phyloP scores from a whole-genome alignment of 495 filamentous ascomycete genomes.

The Geopyxis carbonaria region DNA sequence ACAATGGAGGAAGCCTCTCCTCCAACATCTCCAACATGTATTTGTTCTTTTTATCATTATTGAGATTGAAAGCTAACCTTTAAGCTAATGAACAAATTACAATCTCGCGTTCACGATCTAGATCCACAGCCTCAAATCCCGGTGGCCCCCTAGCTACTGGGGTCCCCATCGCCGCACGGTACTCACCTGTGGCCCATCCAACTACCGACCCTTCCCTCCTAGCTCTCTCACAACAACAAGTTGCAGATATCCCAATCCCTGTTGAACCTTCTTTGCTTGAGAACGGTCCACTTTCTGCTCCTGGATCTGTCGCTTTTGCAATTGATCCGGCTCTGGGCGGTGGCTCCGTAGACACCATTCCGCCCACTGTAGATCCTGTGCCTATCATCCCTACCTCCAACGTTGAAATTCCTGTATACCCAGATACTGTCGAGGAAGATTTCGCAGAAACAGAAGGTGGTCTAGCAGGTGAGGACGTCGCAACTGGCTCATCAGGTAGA shows the following conservation, averaged over 20 bases:
- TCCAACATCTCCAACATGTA: too few relatives aligned
- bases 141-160: slow-evolving; percentile 11
- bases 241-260: slow-evolving; percentile 14
- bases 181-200: slow-evolving; percentile 25
- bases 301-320: slow-evolving; percentile 18
- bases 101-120: slow-evolving; percentile 23
- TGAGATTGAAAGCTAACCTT: too few relatives aligned
- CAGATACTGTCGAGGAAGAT: slow-evolving; percentile 4
- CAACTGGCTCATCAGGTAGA: slow-evolving; percentile 11
- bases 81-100: too few relatives aligned
- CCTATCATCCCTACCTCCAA: neutral
- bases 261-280: slow-evolving; percentile 15
- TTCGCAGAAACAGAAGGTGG: slow-evolving; percentile 6
- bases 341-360: too few relatives aligned
- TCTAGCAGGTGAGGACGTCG: slow-evolving; percentile 38
- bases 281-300: slow-evolving; percentile 2
- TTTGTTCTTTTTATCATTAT: too few relatives aligned
- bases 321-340: slow-evolving; percentile 24
- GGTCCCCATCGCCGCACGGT: slow-evolving; percentile 12
- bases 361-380: too few relatives aligned
- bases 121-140: slow-evolving; percentile 20
- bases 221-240: slow-evolving; percentile 22
- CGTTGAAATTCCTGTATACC: neutral
- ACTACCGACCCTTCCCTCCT: slow-evolving; percentile 23
- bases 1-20: too few relatives aligned